Percentiles rank a stretch among this genome's conserved stretches.
Evolutionary conservation across 768 basidiomycete genomes (phyloP).

Genomic region (Rhizopogon vulgaris): DNA sequence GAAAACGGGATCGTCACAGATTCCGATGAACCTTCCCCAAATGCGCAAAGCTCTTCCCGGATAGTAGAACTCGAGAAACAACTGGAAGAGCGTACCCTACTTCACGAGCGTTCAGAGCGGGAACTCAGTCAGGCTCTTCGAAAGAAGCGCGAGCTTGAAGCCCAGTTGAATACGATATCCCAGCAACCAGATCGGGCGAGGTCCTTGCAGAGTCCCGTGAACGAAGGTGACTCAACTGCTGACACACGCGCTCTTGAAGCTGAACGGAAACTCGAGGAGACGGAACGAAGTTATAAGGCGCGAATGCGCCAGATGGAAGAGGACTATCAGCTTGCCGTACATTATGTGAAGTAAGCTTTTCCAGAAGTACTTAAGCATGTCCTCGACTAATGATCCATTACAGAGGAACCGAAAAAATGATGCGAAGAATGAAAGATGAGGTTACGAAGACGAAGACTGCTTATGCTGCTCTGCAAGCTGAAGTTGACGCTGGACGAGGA

Average conservation of each 20-base stretch:
- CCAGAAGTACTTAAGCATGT: slow-evolving; percentile 12
- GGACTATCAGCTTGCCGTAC: slow-evolving; percentile 94
- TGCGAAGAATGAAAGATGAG: slow-evolving; percentile 94
- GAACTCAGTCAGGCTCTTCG: slow-evolving; percentile 63
- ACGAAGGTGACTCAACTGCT: slow-evolving; percentile 27
- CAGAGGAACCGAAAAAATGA: slow-evolving; percentile 97
- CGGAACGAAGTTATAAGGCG: slow-evolving; percentile 70
- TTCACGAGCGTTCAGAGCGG: slow-evolving; percentile 70
- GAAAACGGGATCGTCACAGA: slow-evolving; percentile 82
- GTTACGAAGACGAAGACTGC: slow-evolving; percentile 83
- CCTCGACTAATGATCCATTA: slow-evolving; percentile 10
- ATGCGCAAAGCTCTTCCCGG: slow-evolving; percentile 31
- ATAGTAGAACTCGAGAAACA: slow-evolving; percentile 73
- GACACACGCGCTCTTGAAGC: slow-evolving; percentile 54
- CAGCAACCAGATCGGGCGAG: slow-evolving; percentile 63
- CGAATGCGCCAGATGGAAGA: slow-evolving; percentile 87
- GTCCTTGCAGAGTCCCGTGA: slow-evolving; percentile 49
- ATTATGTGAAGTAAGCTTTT: slow-evolving; percentile 84
- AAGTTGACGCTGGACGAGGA: slow-evolving; percentile 68
- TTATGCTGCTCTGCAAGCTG: slow-evolving; percentile 76
- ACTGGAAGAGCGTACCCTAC: slow-evolving; percentile 64
- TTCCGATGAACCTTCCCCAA: slow-evolving; percentile 57
- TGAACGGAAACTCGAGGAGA: slow-evolving; percentile 76
- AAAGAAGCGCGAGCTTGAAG: slow-evolving; percentile 70
- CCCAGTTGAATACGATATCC: slow-evolving; percentile 57